Evolutionary conservation across 2,329 filamentous ascomycete genomes (phyloP).

Genomic region (Seiridium cupressi): DNA sequence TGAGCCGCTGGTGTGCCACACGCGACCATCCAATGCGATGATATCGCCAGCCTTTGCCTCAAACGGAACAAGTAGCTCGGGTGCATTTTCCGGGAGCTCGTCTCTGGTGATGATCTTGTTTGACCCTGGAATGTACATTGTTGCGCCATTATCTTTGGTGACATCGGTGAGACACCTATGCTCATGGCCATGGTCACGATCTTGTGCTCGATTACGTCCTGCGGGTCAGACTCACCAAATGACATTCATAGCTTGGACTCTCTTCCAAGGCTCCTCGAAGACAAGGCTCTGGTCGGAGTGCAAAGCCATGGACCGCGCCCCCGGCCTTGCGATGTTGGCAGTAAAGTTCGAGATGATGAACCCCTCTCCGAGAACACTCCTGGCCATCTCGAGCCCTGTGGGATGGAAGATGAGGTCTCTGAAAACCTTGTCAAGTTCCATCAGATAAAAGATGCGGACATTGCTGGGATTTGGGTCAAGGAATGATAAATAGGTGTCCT

Average conservation of each 20-base stretch:
- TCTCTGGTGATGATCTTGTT: constrained; percentile 10
- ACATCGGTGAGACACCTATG: constrained; percentile 26
- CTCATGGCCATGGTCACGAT: too few relatives aligned
- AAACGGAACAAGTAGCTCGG: constrained; percentile 24
- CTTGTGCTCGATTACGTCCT: too few relatives aligned
- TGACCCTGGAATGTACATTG: constrained; percentile 17
- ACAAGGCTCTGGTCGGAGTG: constrained; percentile 31
- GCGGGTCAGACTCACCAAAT: constrained; percentile 20
- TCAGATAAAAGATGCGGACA: constrained; percentile 28
- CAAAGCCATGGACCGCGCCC: constrained; percentile 26
- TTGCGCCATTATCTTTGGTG: constrained; percentile 26
- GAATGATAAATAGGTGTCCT: constrained; percentile 19
- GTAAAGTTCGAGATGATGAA: constrained; percentile 33
- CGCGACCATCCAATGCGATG: constrained; percentile 29
- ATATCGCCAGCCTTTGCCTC: constrained; percentile 29
- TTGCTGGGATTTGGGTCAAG: constrained; percentile 28
- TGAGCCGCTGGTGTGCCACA: constrained; percentile 31
- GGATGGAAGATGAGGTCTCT: constrained; percentile 19
- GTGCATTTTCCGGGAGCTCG: constrained; percentile 21
- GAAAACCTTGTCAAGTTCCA: constrained; percentile 26
- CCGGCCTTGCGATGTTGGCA: constrained; percentile 32
- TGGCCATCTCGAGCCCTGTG: constrained; percentile 23
- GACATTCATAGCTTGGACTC: constrained; percentile 17
- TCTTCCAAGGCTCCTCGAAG: constrained; percentile 30
- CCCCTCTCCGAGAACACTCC: constrained; percentile 23